Evolutionary conservation across 2,329 filamentous ascomycete species (phyloP), one percentile per base, ranked within the genome.

Genomic region (Trichoderma atroviride): DNA sequence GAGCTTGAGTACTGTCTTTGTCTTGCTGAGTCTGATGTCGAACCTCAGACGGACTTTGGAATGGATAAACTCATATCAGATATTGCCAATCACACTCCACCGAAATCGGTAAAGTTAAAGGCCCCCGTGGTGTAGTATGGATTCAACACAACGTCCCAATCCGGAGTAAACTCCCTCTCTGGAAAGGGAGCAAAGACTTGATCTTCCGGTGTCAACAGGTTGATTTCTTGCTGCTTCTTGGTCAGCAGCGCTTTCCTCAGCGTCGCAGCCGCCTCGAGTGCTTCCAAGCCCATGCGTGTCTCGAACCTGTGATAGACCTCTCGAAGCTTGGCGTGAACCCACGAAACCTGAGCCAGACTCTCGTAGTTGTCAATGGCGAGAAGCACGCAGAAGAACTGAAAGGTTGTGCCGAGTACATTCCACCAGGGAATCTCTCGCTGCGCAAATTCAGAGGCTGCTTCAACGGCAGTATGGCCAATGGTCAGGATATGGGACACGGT

Each of bases 201-300:
- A 24, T 56, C 64, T 1, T 67, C 56, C n/a, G 55, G 24, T 31
- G 33, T 56, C 43, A 67, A n/a, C 19, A 65, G 14, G 40, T 22
- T 27, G n/a, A 69, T 31, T 22, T 67, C 64, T 22, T 67, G 64
- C 27, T 50, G 60, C 65, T 68, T 68, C 27, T 55, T 68, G 9
- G 47, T 47, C 33, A 61, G n/a, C 13, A 50, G 37, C 16, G 60
- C 65, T 14, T 47, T 55, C 40, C 60, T 35, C 14, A 68, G 55
- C 4, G 24, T 29, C 24, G 11, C 31, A 10, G 71, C 71, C 40
- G 71, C 71, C 1, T 65, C 62, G 14, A 73, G 53, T 40, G 72
- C 72, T 58, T 73, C 72, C 19, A 35, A 29, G 4, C 66, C 69
- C 65, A 73, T 70, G 56, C 72, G 72, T 11, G 71, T 69, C 13